Evolutionary conservation across 352 stramenopile species (phyloP).

Genomic region (Phytophthora sojae): DNA sequence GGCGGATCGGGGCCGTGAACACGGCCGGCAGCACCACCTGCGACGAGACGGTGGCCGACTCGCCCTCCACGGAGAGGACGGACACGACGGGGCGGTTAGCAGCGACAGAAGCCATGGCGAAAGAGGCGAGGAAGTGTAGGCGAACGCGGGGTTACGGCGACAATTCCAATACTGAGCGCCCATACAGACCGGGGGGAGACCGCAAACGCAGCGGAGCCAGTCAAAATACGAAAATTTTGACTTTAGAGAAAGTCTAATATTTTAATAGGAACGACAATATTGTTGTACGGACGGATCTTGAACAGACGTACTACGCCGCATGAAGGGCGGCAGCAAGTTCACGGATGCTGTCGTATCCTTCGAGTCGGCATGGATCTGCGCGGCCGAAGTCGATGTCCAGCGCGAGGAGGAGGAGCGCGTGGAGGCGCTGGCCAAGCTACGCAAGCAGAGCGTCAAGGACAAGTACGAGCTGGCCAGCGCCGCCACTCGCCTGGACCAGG

Average conservation of each 20-base stretch:
- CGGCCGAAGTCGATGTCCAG: constrained; percentile 59
- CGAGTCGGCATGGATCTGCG: constrained; percentile 69
- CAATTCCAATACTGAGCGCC: constrained; percentile 65
- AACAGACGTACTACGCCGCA: constrained; percentile 14
- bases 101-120: constrained; percentile 85
- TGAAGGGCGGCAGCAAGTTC: constrained; percentile 43
- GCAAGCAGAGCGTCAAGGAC: constrained; percentile 38
- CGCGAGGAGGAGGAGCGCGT: constrained; percentile 55
- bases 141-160: constrained; percentile 60
- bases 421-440: constrained; percentile 16
- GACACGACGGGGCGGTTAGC: constrained; percentile 95
- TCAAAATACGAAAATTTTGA: background rate
- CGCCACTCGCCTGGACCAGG: constrained; percentile 52
- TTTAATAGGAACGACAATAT: too few relatives aligned
- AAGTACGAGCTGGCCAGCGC: constrained; percentile 62
- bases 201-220: constrained; percentile 18
- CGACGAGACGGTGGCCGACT: constrained; percentile 82
- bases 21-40: constrained; percentile 95
- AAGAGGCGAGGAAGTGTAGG: constrained; percentile 54
- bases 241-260: too few relatives aligned
- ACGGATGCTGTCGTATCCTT: constrained; percentile 44
- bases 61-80: constrained; percentile 91
- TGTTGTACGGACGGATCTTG: background rate
- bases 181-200: too few relatives aligned
- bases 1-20: constrained; percentile 98